phyloP scores from a whole-genome alignment of 106 monocot species.

The Dendrobium huoshanense region DNA sequence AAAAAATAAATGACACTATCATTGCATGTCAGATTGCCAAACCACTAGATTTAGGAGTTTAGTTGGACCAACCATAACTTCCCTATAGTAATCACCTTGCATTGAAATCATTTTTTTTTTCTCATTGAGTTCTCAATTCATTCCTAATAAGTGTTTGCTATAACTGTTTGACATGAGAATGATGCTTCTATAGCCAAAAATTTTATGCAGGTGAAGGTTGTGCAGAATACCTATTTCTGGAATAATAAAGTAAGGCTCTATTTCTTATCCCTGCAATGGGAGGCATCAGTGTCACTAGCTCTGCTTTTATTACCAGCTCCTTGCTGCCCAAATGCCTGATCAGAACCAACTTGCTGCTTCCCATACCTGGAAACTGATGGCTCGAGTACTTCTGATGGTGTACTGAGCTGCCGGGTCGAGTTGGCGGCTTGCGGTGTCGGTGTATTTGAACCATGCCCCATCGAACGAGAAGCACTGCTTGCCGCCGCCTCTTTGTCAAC shows the following conservation, averaged over 20 bases:
- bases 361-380: constrained; percentile 17
- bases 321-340: constrained; percentile 14
- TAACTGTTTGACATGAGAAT: too few species aligned
- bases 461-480: too few species aligned
- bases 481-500: not conserved
- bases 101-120: too few species aligned
- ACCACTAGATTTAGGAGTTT: not conserved
- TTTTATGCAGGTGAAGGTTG: too few species aligned
- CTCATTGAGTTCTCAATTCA: too few species aligned
- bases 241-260: not conserved
- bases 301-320: constrained; percentile 12
- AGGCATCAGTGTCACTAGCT: not conserved
- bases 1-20: not conserved
- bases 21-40: too few species aligned
- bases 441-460: constrained; percentile 5
- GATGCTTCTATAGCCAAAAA: too few species aligned
- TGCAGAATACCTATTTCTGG: too few species aligned
- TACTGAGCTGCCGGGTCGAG: constrained; percentile 31
- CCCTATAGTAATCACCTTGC: too few species aligned
- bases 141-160: too few species aligned
- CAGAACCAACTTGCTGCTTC: constrained; percentile 15
- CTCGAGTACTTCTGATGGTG: constrained; percentile 4
- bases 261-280: not conserved
- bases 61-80: not conserved
- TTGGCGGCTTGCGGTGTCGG: constrained; percentile 23